Evolutionary conservation across 2,329 filamentous ascomycete genomes (phyloP).

Genomic region (Botryosphaeria agaves): DNA sequence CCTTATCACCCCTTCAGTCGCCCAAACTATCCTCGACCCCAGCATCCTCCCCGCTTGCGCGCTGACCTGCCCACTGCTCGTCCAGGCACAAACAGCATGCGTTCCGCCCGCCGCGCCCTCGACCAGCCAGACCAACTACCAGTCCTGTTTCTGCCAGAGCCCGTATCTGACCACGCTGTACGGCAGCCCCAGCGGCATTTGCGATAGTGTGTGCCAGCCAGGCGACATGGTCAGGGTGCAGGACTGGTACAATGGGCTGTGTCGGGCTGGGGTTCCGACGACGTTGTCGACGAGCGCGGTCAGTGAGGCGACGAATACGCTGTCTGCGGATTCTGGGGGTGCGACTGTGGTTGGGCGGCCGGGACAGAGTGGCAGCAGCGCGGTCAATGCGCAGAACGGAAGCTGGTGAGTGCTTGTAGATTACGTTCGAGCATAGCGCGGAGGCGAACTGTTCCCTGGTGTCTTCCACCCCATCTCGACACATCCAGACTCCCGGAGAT

Average conservation of each 20-base stretch:
- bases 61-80: slow-evolving; percentile 14
- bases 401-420: slow-evolving; percentile 9
- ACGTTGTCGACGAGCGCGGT: slow-evolving; percentile 20
- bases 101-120: slow-evolving; percentile 37
- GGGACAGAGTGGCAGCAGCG: slow-evolving; percentile 2
- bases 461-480: not conserved
- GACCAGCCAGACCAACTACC: slow-evolving; percentile 36
- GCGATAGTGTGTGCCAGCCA: slow-evolving; percentile 32
- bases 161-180: slow-evolving; percentile 40
- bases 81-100: slow-evolving; percentile 54
- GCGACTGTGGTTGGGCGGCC: not conserved
- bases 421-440: too few species aligned
- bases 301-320: slow-evolving; percentile 4
- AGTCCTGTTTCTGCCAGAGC: slow-evolving; percentile 59
- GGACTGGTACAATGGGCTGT: slow-evolving; percentile 54
- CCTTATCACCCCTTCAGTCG: too few species aligned
- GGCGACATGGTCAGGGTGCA: slow-evolving; percentile 41
- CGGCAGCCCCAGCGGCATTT: slow-evolving; percentile 39
- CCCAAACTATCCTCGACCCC: slow-evolving; percentile 10
- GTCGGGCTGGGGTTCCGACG: slow-evolving; percentile 20
- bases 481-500: not conserved
- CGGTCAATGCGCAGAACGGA: not conserved
- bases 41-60: slow-evolving; percentile 19
- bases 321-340: slow-evolving; percentile 2
- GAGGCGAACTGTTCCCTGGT: too few species aligned